These are phyloP conservation scores for Clonostachys rhizophaga DNA, from an alignment of 2,329 filamentous ascomycete species.

Conservation along the genomic window DNA sequence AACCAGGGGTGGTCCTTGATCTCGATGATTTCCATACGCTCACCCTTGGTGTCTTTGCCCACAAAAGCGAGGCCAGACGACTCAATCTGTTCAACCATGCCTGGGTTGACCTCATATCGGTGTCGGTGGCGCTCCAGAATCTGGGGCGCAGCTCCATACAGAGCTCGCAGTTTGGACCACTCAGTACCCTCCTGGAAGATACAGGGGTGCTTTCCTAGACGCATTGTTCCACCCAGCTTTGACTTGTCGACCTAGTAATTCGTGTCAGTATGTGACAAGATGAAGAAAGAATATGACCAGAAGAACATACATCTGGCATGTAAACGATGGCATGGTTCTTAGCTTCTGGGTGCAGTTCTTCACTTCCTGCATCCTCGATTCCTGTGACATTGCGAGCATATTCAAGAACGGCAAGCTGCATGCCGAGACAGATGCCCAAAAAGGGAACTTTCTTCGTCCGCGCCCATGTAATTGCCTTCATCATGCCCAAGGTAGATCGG, in stretches of 20 bases:
- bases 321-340: constrained; percentile 73
- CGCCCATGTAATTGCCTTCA: constrained; percentile 81
- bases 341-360: constrained; percentile 51
- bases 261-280: not conserved
- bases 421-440: constrained; percentile 85
- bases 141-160: constrained; percentile 59
- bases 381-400: constrained; percentile 73
- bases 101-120: constrained; percentile 86
- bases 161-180: constrained; percentile 71
- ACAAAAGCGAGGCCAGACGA: constrained; percentile 69
- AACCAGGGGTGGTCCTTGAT: constrained; percentile 80
- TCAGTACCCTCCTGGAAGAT: constrained; percentile 72
- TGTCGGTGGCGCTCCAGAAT: constrained; percentile 79
- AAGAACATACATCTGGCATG: constrained; percentile 69
- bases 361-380: constrained; percentile 49
- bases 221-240: constrained; percentile 79
- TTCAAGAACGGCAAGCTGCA: constrained; percentile 92
- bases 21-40: constrained; percentile 81
- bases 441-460: constrained; percentile 77
- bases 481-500: constrained; percentile 86
- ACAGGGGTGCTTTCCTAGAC: constrained; percentile 70
- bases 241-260: constrained; percentile 46
- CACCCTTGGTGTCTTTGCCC: constrained; percentile 73
- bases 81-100: constrained; percentile 64
- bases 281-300: not conserved